Percentiles rank a stretch among this genome's conserved stretches.
Evolutionary conservation across 495 filamentous ascomycete species (phyloP).

Genomic region (Trichocladium uniseriatum): DNA sequence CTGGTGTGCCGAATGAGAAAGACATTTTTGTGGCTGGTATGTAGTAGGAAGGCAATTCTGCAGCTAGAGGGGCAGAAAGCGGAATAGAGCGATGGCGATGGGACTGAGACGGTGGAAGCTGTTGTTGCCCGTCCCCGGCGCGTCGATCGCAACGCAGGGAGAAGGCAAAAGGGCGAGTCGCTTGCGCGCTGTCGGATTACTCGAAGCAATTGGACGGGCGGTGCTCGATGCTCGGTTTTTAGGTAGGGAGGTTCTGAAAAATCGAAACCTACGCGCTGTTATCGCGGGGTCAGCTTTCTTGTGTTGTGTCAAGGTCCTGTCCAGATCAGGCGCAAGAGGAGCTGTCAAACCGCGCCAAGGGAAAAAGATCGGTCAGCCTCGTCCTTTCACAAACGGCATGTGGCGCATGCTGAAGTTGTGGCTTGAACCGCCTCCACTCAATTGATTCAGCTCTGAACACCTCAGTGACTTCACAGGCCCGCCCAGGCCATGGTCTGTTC

Average conservation of each 20-base stretch:
- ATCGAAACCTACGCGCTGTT: neutral
- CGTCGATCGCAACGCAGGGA: neutral
- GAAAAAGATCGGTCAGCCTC: slow-evolving; percentile 17
- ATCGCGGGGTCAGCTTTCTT: neutral
- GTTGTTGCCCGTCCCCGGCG: neutral
- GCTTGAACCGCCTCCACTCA: neutral
- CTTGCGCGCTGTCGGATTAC: neutral
- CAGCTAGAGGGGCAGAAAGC: neutral
- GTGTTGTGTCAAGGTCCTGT: neutral
- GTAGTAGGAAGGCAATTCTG: too few relatives aligned
- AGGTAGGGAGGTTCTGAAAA: neutral
- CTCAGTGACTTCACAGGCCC: too few relatives aligned
- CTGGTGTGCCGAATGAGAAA: slow-evolving; percentile 33
- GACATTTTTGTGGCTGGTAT: slow-evolving; percentile 19
- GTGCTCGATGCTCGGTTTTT: neutral
- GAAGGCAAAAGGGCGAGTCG: neutral
- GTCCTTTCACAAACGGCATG: neutral
- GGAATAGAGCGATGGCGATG: neutral
- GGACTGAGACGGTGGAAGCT: neutral
- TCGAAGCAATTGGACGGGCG: slow-evolving; percentile 1
- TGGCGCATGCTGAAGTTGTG: neutral
- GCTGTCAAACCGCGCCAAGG: slow-evolving; percentile 19
- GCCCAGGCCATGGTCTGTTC: too few relatives aligned
- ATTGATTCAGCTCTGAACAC: too few relatives aligned
- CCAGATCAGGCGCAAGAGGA: neutral